A percentile compares a stretch with the other conserved stretches of the same genome.
Conservation (phyloP, 371 early-diverging fungal genomes). For the Sporodiniella umbellata region DNA sequence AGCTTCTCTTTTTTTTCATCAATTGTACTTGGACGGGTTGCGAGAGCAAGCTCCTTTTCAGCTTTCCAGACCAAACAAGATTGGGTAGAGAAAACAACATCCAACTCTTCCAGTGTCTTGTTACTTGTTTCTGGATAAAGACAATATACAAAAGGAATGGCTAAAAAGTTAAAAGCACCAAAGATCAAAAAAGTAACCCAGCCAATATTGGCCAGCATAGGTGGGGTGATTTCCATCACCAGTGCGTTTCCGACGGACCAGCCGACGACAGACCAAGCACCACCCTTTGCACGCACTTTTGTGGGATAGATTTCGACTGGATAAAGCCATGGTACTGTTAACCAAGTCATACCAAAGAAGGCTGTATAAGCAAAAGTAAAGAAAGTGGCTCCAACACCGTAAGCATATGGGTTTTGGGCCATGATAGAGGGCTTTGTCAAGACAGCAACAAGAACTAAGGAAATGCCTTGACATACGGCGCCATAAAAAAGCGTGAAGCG, state of each 20-base stretch:
- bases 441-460: slow-evolving; percentile 31
- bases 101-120: slow-evolving; percentile 39
- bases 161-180: slow-evolving; percentile 35
- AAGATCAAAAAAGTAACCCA: slow-evolving; percentile 42
- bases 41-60: slow-evolving; percentile 25
- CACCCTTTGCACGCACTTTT: slow-evolving; percentile 39
- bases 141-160: slow-evolving; percentile 35
- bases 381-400: slow-evolving; percentile 31
- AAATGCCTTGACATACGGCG: slow-evolving; percentile 36
- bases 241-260: slow-evolving; percentile 44
- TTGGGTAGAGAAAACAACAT: slow-evolving; percentile 36
- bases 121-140: slow-evolving; percentile 37
- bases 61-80: slow-evolving; percentile 42
- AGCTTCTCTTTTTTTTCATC: background rate
- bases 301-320: slow-evolving; percentile 40
- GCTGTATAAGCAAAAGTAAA: slow-evolving; percentile 37
- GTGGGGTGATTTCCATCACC: slow-evolving; percentile 41
- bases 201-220: slow-evolving; percentile 34
- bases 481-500: slow-evolving; percentile 37
- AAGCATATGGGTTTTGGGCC: slow-evolving; percentile 22
- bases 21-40: background rate
- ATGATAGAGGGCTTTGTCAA: slow-evolving; percentile 36
- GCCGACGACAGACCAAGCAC: slow-evolving; percentile 43
- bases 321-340: slow-evolving; percentile 38
- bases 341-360: slow-evolving; percentile 42